These are phyloP conservation scores for Euphorbia corollata DNA, from an alignment of 441 rosid species.

Conservation along the genomic window DNA sequence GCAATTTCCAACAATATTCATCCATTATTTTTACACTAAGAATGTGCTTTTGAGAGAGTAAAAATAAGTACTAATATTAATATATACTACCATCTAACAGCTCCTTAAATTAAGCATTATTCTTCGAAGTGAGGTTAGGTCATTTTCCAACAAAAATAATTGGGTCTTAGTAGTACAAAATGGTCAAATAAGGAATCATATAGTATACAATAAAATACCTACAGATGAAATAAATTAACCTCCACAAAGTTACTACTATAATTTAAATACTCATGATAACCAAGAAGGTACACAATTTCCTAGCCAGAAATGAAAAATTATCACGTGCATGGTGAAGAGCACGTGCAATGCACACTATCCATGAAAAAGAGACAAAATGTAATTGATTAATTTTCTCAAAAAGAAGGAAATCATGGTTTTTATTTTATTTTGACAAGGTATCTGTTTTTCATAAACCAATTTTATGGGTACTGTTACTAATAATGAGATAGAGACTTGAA, in stretches of 20 bases:
- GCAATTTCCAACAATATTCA: too few relatives aligned
- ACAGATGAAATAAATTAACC: neutral
- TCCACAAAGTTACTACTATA: neutral
- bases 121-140: neutral
- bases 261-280: neutral
- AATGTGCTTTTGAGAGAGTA: too few relatives aligned
- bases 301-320: slow-evolving; percentile 8
- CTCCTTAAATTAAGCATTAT: neutral
- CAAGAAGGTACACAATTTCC: slow-evolving; percentile 15
- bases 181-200: slow-evolving; percentile 6
- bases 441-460: slow-evolving; percentile 11
- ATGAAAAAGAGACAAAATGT: slow-evolving; percentile 26
- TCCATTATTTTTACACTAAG: too few relatives aligned
- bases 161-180: neutral
- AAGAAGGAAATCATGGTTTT: slow-evolving; percentile 4
- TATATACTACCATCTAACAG: neutral
- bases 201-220: neutral
- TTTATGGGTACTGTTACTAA: slow-evolving; percentile 11
- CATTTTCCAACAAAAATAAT: neutral
- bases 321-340: slow-evolving; percentile 20
- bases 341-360: slow-evolving; percentile 39
- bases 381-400: slow-evolving; percentile 14
- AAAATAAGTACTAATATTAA: too few relatives aligned
- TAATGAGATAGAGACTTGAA: slow-evolving; percentile 23
- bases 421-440: neutral